phyloP scores from a whole-genome alignment of 1,284 basidiomycete species.

The Wolfiporia cocos region DNA sequence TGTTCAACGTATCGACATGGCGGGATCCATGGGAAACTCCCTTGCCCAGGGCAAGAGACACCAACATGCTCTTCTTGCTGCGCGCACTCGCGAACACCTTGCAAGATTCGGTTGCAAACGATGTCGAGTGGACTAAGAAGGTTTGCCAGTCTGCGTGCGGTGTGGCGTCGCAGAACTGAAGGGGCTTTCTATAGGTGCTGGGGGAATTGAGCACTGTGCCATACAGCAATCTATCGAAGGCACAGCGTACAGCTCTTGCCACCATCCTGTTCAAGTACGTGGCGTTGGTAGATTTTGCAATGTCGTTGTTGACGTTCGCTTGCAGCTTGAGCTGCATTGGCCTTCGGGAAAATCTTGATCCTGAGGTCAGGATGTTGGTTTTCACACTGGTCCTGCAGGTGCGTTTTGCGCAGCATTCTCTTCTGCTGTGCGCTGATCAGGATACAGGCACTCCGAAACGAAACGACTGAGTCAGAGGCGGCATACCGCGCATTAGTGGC shows the following conservation, averaged over 20 bases:
- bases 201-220: conserved; percentile 42
- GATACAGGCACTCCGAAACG: conserved; percentile 53
- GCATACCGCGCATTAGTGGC: conserved; percentile 83
- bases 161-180: conserved; percentile 1
- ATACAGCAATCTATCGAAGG: conserved; percentile 56
- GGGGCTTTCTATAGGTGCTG: conserved; percentile 40
- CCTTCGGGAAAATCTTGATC: conserved; percentile 35
- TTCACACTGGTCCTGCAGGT: conserved; percentile 45
- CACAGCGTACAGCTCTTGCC: conserved; percentile 67
- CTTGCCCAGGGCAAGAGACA: conserved; percentile 69
- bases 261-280: conserved; percentile 78
- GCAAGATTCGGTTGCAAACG: conserved; percentile 41
- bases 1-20: conserved; percentile 75
- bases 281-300: background rate
- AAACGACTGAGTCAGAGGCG: conserved; percentile 76
- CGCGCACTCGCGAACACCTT: conserved; percentile 82
- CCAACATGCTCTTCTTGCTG: conserved; percentile 81
- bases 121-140: conserved; percentile 44
- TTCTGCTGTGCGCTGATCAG: conserved; percentile 7
- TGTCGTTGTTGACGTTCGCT: conserved; percentile 5
- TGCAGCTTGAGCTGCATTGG: conserved; percentile 58
- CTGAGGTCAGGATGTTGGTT: conserved; percentile 29
- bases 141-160: conserved; percentile 28
- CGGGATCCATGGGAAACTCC: conserved; percentile 43
- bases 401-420: conserved; percentile 11